Evolutionary conservation across 331 rosid genomes (phyloP).

Genomic region (Malus hybrid): DNA sequence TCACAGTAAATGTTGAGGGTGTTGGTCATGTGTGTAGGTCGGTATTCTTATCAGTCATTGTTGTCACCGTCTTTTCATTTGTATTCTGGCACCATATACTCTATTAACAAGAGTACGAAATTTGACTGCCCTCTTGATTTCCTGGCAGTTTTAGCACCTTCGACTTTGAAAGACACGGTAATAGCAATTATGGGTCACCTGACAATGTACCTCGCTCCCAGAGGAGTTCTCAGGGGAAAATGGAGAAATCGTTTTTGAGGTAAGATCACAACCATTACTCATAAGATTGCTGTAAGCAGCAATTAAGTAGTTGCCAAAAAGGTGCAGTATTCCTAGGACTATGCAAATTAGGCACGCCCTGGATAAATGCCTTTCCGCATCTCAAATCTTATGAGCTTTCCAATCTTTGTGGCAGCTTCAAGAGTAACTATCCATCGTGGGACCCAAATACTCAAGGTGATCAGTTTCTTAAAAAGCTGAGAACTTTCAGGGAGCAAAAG

Average conservation of each 20-base stretch:
- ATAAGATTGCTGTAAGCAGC: not conserved
- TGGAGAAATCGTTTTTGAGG: conserved; percentile 99
- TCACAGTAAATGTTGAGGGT: conserved; percentile 78
- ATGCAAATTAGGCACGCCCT: not conserved
- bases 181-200: conserved; percentile 69
- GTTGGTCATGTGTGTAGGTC: conserved; percentile 99
- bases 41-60: conserved; percentile 3
- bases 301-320: not conserved
- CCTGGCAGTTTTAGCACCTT: conserved; percentile 65
- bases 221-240: conserved; percentile 95
- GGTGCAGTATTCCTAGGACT: not conserved
- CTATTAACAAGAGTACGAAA: not conserved
- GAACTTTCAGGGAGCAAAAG: conserved; percentile 56
- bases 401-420: conserved; percentile 54
- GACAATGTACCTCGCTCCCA: conserved; percentile 33
- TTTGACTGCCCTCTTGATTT: conserved; percentile 9
- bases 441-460: conserved; percentile 63
- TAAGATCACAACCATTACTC: conserved; percentile 16
- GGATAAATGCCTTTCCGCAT: not conserved
- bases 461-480: conserved; percentile 49
- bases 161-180: conserved; percentile 82
- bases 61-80: not conserved
- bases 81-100: conserved; percentile 1
- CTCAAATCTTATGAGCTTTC: conserved; percentile 8
- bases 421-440: conserved; percentile 77